Evolutionary conservation across 202 grass and related monocot species (phyloP).

Genomic region (Thinopyrum obtusiflorum): DNA sequence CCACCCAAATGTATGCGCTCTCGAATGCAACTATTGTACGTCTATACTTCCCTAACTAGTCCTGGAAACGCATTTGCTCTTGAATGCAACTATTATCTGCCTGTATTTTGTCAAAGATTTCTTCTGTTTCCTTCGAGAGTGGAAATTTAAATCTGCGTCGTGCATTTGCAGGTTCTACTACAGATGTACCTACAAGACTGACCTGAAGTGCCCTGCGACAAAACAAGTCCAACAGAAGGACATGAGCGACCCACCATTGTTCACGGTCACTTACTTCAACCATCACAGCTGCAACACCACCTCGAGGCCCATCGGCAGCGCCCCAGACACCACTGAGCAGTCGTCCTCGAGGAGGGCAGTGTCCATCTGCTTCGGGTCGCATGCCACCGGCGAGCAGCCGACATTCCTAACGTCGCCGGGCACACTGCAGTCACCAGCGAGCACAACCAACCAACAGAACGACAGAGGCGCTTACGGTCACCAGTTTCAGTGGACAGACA

Average conservation of each 20-base stretch:
- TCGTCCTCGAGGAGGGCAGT: slow-evolving; percentile 4
- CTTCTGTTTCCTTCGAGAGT: background rate
- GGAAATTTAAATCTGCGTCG: background rate
- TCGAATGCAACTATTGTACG: background rate
- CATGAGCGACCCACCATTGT: slow-evolving; percentile 44
- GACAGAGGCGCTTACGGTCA: background rate
- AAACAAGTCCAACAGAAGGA: slow-evolving; percentile 70
- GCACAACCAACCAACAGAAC: slow-evolving; percentile 10
- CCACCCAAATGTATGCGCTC: background rate
- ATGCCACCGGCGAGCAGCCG: background rate
- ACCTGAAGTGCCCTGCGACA: slow-evolving; percentile 66
- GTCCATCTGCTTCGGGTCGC: slow-evolving; percentile 40
- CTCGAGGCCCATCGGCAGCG: slow-evolving; percentile 14
- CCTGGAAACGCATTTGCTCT: background rate
- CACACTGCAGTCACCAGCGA: background rate
- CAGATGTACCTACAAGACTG: slow-evolving; percentile 66
- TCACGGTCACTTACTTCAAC: slow-evolving; percentile 61
- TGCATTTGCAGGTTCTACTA: slow-evolving; percentile 59
- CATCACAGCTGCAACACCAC: slow-evolving; percentile 50
- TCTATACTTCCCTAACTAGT: background rate
- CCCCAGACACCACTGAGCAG: background rate
- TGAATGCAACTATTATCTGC: background rate
- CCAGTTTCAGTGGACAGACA: slow-evolving; percentile 30
- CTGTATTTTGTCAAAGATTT: background rate
- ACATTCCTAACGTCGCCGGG: slow-evolving; percentile 22